Evolutionary conservation across 805 yeast genomes (phyloP).

Genomic region (Candida piceae): DNA sequence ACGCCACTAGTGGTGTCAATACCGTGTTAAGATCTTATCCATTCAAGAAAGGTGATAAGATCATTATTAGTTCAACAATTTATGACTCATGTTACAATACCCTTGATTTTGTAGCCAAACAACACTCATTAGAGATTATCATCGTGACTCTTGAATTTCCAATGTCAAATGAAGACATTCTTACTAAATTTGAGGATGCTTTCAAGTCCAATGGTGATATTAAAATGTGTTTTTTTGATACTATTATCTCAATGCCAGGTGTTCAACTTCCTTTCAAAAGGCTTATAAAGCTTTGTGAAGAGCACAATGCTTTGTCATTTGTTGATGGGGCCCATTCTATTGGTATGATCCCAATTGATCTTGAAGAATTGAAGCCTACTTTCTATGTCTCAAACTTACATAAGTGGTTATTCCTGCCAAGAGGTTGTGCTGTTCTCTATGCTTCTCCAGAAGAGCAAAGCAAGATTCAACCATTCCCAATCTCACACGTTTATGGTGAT

Average conservation of each 20-base stretch:
- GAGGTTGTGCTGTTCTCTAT: conserved; percentile 55
- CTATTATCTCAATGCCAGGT: conserved; percentile 63
- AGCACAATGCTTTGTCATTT: conserved; percentile 44
- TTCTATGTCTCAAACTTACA: conserved; percentile 60
- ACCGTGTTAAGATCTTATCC: conserved; percentile 50
- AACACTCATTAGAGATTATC: conserved; percentile 31
- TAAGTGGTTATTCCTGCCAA: conserved; percentile 62
- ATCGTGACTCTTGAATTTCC: conserved; percentile 41
- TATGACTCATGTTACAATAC: conserved; percentile 55
- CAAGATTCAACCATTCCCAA: conserved; percentile 50
- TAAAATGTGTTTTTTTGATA: conserved; percentile 48
- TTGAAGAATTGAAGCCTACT: conserved; percentile 46
- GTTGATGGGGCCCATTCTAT: conserved; percentile 73
- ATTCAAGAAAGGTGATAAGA: conserved; percentile 45
- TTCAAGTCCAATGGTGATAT: conserved; percentile 23
- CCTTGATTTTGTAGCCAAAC: conserved; percentile 35
- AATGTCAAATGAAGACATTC: conserved; percentile 35
- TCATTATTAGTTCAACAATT: conserved; percentile 44
- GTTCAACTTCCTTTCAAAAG: conserved; percentile 50
- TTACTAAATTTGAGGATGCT: conserved; percentile 28
- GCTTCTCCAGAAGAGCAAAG: conserved; percentile 48
- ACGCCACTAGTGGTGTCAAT: conserved; percentile 60
- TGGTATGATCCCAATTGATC: conserved; percentile 46
- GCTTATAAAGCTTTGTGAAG: conserved; percentile 40
- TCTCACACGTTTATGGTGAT: conserved; percentile 43